These are phyloP conservation scores for Starmerella bombicola DNA, from an alignment of 805 yeast genomes.

Conservation along the genomic window DNA sequence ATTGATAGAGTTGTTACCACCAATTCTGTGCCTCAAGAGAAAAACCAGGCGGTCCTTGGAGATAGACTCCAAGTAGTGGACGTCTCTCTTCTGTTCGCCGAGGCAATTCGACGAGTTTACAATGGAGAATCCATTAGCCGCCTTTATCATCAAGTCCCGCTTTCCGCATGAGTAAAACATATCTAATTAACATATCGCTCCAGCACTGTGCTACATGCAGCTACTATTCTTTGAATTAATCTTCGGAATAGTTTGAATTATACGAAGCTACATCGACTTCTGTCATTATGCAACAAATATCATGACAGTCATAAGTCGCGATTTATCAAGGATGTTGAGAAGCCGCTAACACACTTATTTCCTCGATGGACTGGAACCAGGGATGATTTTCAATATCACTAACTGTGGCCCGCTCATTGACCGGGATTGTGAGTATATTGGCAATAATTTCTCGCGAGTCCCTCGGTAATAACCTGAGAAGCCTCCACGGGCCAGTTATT, in stretches of 20 bases:
- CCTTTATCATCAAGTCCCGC: conserved; percentile 65
- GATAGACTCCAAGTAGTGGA: conserved; percentile 69
- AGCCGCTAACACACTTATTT: conserved; percentile 17
- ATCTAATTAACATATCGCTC: no score
- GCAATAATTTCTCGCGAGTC: conserved; percentile 49
- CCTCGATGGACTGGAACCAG: conserved; percentile 46
- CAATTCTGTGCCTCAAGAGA: conserved; percentile 78
- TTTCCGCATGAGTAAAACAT: conserved; percentile 2
- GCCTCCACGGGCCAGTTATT: conserved; percentile 56
- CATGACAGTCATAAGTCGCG: no score
- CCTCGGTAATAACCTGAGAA: conserved; percentile 58
- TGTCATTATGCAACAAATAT: no score
- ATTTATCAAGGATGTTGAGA: no score
- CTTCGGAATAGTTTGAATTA: no score
- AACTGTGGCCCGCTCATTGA: conserved; percentile 46
- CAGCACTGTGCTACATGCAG: no score
- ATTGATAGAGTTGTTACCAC: conserved; percentile 82
- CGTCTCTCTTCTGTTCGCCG: conserved; percentile 79
- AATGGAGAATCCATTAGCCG: conserved; percentile 93
- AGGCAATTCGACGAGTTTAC: conserved; percentile 88
- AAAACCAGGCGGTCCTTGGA: conserved; percentile 41
- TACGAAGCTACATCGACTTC: no score
- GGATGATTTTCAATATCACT: conserved; percentile 42
- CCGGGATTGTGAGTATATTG: conserved; percentile 52
- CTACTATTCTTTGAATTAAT: no score